Evolutionary conservation across 257 asterid genomes (phyloP).

Genomic region (Forsythia suspensa): DNA sequence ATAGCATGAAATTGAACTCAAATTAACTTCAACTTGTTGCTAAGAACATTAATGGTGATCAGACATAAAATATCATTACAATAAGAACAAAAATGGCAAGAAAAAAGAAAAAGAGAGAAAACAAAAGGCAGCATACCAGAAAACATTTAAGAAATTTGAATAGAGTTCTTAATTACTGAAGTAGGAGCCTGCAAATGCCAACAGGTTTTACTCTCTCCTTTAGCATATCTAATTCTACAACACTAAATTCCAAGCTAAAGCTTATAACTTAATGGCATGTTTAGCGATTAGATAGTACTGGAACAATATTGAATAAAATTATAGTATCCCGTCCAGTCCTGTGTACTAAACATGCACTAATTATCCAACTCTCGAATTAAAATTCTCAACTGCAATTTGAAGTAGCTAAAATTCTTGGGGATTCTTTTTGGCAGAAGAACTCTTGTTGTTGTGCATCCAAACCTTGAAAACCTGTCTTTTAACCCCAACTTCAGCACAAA

Average conservation of each 20-base stretch:
- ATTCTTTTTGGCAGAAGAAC: slow-evolving; percentile 39
- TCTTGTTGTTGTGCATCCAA: slow-evolving; percentile 96
- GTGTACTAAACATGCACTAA: neutral
- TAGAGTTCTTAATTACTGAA: slow-evolving; percentile 4
- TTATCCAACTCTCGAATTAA: neutral
- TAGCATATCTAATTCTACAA: slow-evolving; percentile 9
- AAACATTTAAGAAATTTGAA: slow-evolving; percentile 5
- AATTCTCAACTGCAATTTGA: neutral
- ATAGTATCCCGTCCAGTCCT: neutral
- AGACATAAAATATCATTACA: neutral
- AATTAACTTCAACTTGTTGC: neutral
- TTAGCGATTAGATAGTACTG: neutral
- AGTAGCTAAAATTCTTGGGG: slow-evolving; percentile 17
- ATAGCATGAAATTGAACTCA: neutral
- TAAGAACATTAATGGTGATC: neutral
- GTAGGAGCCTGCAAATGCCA: slow-evolving; percentile 20
- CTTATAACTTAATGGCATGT: neutral
- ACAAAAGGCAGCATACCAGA: neutral
- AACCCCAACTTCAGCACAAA: slow-evolving; percentile 81
- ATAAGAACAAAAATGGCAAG: neutral
- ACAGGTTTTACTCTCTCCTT: neutral
- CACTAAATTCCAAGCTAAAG: neutral
- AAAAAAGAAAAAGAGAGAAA: neutral
- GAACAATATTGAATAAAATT: neutral
- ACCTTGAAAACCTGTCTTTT: slow-evolving; percentile 91